These are phyloP conservation scores for Brassica nigra DNA, from an alignment of 345 rosid genomes.

Conservation along the genomic window DNA sequence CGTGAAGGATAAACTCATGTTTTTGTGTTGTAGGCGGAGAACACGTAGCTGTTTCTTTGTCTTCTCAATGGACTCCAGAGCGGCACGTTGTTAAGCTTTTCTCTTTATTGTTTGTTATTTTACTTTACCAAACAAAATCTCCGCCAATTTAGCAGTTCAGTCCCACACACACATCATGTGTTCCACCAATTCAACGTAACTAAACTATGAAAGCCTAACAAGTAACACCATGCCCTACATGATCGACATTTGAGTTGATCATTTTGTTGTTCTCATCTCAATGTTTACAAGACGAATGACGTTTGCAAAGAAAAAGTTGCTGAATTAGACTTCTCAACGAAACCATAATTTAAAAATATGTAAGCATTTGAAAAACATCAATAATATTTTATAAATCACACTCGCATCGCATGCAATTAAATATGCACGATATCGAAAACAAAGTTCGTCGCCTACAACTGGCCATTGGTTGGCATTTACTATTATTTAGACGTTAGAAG, in stretches of 20 bases:
- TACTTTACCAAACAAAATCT: slow-evolving; percentile 22
- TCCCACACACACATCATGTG: slow-evolving; percentile 39
- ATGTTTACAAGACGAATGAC: not conserved
- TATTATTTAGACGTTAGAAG: slow-evolving; percentile 13
- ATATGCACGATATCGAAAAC: slow-evolving; percentile 10
- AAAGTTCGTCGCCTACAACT: slow-evolving; percentile 33
- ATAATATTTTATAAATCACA: slow-evolving; percentile 4
- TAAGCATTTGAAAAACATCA: not conserved
- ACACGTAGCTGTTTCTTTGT: slow-evolving; percentile 33
- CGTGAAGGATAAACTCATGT: slow-evolving; percentile 34
- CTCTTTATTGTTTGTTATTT: not conserved
- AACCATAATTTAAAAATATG: not conserved
- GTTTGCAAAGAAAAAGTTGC: slow-evolving; percentile 1
- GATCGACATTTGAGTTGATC: slow-evolving; percentile 7
- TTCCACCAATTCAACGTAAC: slow-evolving; percentile 21
- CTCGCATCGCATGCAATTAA: slow-evolving; percentile 35
- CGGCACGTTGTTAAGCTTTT: slow-evolving; percentile 39
- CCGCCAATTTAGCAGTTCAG: slow-evolving; percentile 29
- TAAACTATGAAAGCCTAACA: slow-evolving; percentile 7
- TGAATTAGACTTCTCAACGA: slow-evolving; percentile 26
- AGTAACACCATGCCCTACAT: slow-evolving; percentile 16
- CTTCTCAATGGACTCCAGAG: slow-evolving; percentile 19
- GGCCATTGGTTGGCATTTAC: slow-evolving; percentile 40
- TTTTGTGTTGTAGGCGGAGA: slow-evolving; percentile 35
- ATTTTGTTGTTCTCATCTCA: not conserved